These are phyloP conservation scores for Colletotrichum sp. DNA, from an alignment of 2,329 filamentous ascomycete genomes.

Conservation along the genomic window DNA sequence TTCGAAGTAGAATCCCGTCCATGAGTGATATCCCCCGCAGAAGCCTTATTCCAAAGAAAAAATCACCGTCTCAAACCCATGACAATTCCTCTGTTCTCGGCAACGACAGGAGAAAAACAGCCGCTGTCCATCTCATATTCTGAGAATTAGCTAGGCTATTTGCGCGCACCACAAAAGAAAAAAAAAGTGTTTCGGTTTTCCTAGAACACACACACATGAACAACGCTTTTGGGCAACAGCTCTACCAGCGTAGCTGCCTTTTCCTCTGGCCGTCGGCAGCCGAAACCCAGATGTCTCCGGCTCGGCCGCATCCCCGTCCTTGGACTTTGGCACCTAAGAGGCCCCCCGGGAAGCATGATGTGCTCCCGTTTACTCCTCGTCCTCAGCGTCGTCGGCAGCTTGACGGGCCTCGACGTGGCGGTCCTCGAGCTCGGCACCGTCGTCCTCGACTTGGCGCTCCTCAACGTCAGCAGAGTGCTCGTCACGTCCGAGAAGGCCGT, in stretches of 20 bases:
- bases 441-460: not conserved
- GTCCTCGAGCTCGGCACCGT: not conserved
- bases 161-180: not conserved
- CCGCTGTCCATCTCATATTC: not conserved
- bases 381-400: not conserved
- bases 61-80: not conserved
- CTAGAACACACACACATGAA: not conserved
- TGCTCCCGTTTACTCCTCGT: not conserved
- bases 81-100: not conserved
- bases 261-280: not conserved
- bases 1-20: not conserved
- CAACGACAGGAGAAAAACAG: not conserved
- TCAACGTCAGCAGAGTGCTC: not conserved
- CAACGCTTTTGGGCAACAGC: not conserved
- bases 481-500: constrained; percentile 3
- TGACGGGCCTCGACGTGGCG: not conserved
- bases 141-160: not conserved
- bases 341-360: not conserved
- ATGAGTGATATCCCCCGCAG: not conserved
- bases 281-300: not conserved
- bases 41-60: not conserved
- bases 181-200: not conserved
- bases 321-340: not conserved
- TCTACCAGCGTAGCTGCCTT: constrained; percentile 8
- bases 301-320: not conserved